A percentile compares a stretch with the other conserved stretches of the same genome.
phyloP scores from a whole-genome alignment of 371 early-diverging fungal species.

The Rhizomucor miehei region DNA sequence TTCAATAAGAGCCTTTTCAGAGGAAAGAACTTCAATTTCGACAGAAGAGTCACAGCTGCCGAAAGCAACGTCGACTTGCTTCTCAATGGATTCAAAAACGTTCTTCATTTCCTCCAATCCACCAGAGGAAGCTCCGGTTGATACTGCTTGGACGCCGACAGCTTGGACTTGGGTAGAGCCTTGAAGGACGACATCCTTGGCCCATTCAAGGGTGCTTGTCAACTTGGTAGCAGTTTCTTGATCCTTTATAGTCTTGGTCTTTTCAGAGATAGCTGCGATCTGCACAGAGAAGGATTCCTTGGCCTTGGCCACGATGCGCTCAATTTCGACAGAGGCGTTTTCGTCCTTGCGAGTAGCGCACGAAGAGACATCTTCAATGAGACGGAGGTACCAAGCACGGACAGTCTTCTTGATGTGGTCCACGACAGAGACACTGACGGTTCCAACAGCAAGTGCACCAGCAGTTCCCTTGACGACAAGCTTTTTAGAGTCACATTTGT shows the following conservation, averaged over 20 bases:
- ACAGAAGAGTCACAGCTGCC: not conserved
- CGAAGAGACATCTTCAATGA: slow-evolving; percentile 11
- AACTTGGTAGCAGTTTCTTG: not conserved
- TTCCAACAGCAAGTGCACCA: not conserved
- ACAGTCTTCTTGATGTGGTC: slow-evolving; percentile 24
- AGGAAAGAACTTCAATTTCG: not conserved
- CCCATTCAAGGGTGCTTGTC: not conserved
- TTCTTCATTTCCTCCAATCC: not conserved
- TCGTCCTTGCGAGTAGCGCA: not conserved
- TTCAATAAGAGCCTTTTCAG: too few relatives aligned
- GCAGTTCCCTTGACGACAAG: not conserved
- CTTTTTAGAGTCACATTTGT: slow-evolving; percentile 2
- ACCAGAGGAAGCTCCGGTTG: not conserved
- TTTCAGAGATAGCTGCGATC: not conserved
- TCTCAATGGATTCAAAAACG: not conserved
- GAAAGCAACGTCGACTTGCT: not conserved
- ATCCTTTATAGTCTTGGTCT: not conserved
- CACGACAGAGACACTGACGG: slow-evolving; percentile 5
- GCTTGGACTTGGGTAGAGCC: slow-evolving; percentile 5
- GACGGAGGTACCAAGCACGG: slow-evolving; percentile 22
- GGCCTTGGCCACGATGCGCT: slow-evolving; percentile 28
- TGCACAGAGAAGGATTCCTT: slow-evolving; percentile 1
- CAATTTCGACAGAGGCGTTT: slow-evolving; percentile 22
- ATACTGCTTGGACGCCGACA: slow-evolving; percentile 4
- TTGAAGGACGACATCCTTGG: not conserved